Conservation (phyloP, 2,329 filamentous ascomycete genomes). For the Epichloe coenophiala region DNA sequence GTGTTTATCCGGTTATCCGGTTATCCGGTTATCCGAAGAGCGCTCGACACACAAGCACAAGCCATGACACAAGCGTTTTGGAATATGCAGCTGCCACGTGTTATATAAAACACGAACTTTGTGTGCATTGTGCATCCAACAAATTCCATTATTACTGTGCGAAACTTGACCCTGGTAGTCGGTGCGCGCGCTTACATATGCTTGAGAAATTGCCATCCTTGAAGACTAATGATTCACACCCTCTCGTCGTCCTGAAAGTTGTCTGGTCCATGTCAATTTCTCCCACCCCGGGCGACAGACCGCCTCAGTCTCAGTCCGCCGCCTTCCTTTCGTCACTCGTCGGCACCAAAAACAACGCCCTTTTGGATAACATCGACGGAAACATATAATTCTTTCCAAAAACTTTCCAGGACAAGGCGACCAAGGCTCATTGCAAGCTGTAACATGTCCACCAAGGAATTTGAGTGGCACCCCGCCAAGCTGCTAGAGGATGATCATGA, state of each 20-base stretch:
- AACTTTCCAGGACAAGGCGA: too few relatives aligned
- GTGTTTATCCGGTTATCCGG: not conserved
- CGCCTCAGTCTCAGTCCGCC: too few relatives aligned
- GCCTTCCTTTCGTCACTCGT: not conserved
- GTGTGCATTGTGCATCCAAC: too few relatives aligned
- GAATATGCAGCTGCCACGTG: constrained; percentile 2
- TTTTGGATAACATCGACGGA: not conserved
- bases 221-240: too few relatives aligned
- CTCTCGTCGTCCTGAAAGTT: too few relatives aligned
- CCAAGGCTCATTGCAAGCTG: not conserved
- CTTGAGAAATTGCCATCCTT: too few relatives aligned
- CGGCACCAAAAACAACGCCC: not conserved
- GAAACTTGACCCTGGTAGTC: too few relatives aligned
- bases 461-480: constrained; percentile 27
- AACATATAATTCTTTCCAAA: too few relatives aligned
- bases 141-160: too few relatives aligned
- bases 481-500: constrained; percentile 21
- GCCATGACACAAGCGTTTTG: not conserved
- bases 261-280: too few relatives aligned
- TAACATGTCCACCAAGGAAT: constrained; percentile 13
- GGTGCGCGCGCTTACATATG: too few relatives aligned
- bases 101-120: not conserved
- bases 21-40: not conserved
- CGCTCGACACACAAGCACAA: not conserved
- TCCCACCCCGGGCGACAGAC: too few relatives aligned